Evolutionary conservation across 1,139 yeast genomes (phyloP), one percentile per base, ranked within the genome.

Genomic region (Blastobotrys indianensis): DNA sequence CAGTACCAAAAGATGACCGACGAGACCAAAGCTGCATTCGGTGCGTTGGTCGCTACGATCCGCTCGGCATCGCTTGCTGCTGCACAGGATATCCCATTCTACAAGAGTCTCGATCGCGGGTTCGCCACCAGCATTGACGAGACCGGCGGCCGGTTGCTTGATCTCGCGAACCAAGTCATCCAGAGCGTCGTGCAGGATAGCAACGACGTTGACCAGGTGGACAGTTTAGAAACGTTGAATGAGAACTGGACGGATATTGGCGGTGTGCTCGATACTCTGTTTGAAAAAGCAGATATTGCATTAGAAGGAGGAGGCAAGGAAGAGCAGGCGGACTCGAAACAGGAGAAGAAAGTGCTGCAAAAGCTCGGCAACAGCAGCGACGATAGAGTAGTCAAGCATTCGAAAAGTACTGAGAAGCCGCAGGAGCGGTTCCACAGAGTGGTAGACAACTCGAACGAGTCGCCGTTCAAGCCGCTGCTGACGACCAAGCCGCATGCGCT

Each of bases 391-490:
- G 51, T 52, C 17, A 52, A 44, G 39, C 61, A 61, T 42, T 64
- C 67, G 1, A 69, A 68, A 51, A 70, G 74, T 46, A 66, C 80
- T 23, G 65, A 63, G 1, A 88, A 88, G 57, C 98, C 98, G 0
- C 98, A 92, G 61, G 54, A 70, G 4, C 54, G 66, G 5, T 92
- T 90, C 62, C 62, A 67, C 23, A 66, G 61, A 0, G 72, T 77
- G 1, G 72, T 87, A 4, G 88, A 90, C 60, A 92, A 87, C 60
- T 63, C 79, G 1, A 88, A 82, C 59, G 59, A 67, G 1, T 67
- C 68, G 15, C 96, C 97, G 0, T 92, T 90, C 69, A 77, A 69
- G 56, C 97, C 98, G 0, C 70, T 78, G 47, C 63, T 94, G 31
- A 68, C 73, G 0, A 54, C 69, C 1, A 94, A 94, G 61, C 97